Conservation (phyloP, 1,139 yeast species). For the Pichia inconspicua region DNA sequence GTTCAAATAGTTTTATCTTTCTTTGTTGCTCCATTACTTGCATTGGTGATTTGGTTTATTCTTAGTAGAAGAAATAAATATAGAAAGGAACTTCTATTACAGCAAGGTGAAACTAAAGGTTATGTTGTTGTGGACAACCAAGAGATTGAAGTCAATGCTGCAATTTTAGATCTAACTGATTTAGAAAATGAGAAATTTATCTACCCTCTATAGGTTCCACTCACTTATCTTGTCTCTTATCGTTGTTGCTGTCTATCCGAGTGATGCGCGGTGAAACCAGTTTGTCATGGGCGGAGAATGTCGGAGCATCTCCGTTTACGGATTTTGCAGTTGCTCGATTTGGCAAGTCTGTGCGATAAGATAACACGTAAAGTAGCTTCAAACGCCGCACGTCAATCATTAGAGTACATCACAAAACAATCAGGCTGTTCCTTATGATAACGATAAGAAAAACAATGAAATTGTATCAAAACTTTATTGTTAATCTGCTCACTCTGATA, state of each 20-base stretch:
- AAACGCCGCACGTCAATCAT: too few species aligned
- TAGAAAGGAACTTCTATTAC: slow-evolving; percentile 24
- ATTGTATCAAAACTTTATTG: too few species aligned
- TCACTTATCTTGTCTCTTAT: too few species aligned
- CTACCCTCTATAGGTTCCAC: slow-evolving; percentile 19
- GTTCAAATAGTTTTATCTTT: slow-evolving; percentile 45
- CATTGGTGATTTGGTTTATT: slow-evolving; percentile 34
- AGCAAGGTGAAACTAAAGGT: slow-evolving; percentile 15
- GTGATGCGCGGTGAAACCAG: too few species aligned
- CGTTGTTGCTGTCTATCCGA: too few species aligned
- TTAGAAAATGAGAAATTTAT: slow-evolving; percentile 36
- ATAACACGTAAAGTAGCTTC: not conserved
- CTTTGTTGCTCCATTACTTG: slow-evolving; percentile 33
- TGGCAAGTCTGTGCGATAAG: not conserved
- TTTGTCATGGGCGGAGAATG: too few species aligned
- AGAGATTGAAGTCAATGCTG: slow-evolving; percentile 31
- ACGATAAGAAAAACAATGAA: too few species aligned
- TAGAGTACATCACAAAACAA: too few species aligned
- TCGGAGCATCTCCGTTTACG: too few species aligned
- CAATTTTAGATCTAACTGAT: slow-evolving; percentile 40
- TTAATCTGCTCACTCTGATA: too few species aligned
- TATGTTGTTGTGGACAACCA: slow-evolving; percentile 29
- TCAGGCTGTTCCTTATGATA: too few species aligned
- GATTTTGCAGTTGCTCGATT: not conserved
- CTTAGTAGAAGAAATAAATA: slow-evolving; percentile 33